Evolutionary conservation across 2,329 filamentous ascomycete genomes (phyloP).

Genomic region (Myriangium duriaei): DNA sequence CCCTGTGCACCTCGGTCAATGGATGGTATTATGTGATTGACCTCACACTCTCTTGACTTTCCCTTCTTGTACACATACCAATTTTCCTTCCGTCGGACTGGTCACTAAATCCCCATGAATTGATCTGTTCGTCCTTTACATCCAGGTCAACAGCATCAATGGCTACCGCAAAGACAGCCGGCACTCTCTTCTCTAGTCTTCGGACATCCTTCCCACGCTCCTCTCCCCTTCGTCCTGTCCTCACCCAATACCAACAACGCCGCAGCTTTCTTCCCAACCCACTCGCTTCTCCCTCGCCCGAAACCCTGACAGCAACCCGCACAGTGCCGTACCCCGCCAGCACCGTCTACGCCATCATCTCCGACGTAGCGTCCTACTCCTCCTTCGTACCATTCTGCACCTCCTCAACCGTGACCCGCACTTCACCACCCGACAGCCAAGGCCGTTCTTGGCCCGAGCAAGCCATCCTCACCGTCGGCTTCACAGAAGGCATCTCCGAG

Average conservation of each 20-base stretch:
- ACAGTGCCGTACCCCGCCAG: slow-evolving; percentile 61
- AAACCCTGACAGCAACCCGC: slow-evolving; percentile 60
- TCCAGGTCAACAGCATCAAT: no score
- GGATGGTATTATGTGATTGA: no score
- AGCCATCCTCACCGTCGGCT: slow-evolving; percentile 73
- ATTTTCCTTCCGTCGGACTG: no score
- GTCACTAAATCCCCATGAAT: no score
- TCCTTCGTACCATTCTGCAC: slow-evolving; percentile 88
- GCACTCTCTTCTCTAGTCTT: slow-evolving; percentile 17
- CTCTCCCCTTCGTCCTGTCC: slow-evolving; percentile 7
- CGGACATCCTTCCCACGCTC: slow-evolving; percentile 14
- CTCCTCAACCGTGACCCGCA: slow-evolving; percentile 60
- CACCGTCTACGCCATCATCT: slow-evolving; percentile 71
- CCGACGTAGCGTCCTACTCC: slow-evolving; percentile 75
- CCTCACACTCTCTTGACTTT: no score
- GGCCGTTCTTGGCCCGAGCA: slow-evolving; percentile 53
- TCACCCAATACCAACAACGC: slow-evolving; percentile 12
- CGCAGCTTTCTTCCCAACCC: slow-evolving; percentile 33
- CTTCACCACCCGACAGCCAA: slow-evolving; percentile 36
- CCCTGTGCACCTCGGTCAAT: no score
- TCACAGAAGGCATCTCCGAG: slow-evolving; percentile 68
- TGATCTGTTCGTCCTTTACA: no score
- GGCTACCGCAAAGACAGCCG: background rate
- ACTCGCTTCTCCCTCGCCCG: slow-evolving; percentile 48
- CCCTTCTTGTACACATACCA: no score